A percentile compares a stretch with the other conserved stretches of the same genome.
phyloP scores from a whole-genome alignment of 805 yeast species.

The Myxozyma kluyveri region DNA sequence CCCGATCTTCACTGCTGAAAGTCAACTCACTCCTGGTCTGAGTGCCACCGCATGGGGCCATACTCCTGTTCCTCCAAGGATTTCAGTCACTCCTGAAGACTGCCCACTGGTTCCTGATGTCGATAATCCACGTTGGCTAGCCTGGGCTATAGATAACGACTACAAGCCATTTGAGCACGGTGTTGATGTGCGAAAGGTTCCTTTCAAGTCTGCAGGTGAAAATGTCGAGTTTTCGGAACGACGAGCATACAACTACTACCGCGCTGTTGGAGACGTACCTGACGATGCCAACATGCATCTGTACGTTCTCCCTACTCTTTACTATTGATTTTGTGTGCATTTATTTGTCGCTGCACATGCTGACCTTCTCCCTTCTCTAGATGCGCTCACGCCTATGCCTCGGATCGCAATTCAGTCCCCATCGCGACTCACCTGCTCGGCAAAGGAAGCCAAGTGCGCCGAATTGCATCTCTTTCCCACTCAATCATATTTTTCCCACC shows the following conservation, averaged over 20 bases:
- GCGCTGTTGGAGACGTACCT: neutral
- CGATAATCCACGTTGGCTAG: slow-evolving; percentile 16
- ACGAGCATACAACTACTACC: slow-evolving; percentile 11
- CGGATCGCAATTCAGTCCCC: slow-evolving; percentile 16
- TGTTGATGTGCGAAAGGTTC: slow-evolving; percentile 16
- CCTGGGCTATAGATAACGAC: slow-evolving; percentile 8
- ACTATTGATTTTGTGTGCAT: too few relatives aligned
- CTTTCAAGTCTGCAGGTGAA: neutral
- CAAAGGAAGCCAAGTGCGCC: slow-evolving; percentile 1
- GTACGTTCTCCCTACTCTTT: neutral
- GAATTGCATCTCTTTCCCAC: slow-evolving; percentile 17
- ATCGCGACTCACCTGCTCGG: slow-evolving; percentile 8
- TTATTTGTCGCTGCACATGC: neutral
- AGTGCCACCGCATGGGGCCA: slow-evolving; percentile 5
- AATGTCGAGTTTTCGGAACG: slow-evolving; percentile 5
- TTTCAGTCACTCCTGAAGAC: slow-evolving; percentile 8
- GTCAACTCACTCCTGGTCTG: neutral
- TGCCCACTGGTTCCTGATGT: slow-evolving; percentile 13
- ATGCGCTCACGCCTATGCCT: slow-evolving; percentile 17
- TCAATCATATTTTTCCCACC: slow-evolving; percentile 18
- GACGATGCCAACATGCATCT: slow-evolving; percentile 18
- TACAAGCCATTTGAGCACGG: slow-evolving; percentile 10
- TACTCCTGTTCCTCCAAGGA: slow-evolving; percentile 3
- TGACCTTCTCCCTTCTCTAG: neutral
- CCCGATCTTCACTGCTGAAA: neutral